Evolutionary conservation across 805 yeast genomes (phyloP), one percentile per base, ranked within the genome.

Genomic region (Spathaspora hagerdaliae): DNA sequence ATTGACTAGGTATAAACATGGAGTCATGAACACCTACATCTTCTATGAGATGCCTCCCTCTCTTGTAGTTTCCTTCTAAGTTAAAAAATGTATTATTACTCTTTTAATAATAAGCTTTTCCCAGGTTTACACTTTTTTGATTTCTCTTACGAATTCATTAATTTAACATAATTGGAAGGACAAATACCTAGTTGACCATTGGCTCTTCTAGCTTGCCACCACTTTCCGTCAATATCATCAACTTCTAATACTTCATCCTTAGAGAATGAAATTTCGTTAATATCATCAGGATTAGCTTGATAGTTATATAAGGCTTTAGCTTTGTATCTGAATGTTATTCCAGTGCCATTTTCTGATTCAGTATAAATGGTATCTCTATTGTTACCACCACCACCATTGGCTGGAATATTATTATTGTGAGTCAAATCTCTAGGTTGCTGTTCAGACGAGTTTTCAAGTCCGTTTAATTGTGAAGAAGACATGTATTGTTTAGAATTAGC

Each of bases 131-230:
- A 31, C 27, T 35, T 27, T 12, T 11, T 37, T 52, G 53, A 65
- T 50, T 36, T 9, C 13, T 8, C 31, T 32, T 38, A 38, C 4
- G 11, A n/a, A 9, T 77, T 82, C 46, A 85, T 69, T 49, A 90
- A 72, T 64, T 87, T 87, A 40, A 92, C 91, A 60, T 92, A 92
- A 65, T 92, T 94, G 57, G 96, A 85, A 42, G 99, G 98, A 65
- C 96, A 90, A 57, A 92, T 92, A 54, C 98, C 99, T 38, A 89
- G 86, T 63, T 90, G 94, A 31, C 99, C 99, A 54, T 81, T 85
- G 7, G 85, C 75, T 59, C 91, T 80, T 63, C 86, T 81, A 36
- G 96, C 97, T 68, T 90, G 96, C 98, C 98, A 92, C 99, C 99
- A 92, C 68, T 95, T 83, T 39, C 97, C 97, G 53, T 87, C 87